A percentile compares a stretch with the other conserved stretches of the same genome.
phyloP scores from a whole-genome alignment of 371 early-diverging fungal species.

The Mucor plumbeus region DNA sequence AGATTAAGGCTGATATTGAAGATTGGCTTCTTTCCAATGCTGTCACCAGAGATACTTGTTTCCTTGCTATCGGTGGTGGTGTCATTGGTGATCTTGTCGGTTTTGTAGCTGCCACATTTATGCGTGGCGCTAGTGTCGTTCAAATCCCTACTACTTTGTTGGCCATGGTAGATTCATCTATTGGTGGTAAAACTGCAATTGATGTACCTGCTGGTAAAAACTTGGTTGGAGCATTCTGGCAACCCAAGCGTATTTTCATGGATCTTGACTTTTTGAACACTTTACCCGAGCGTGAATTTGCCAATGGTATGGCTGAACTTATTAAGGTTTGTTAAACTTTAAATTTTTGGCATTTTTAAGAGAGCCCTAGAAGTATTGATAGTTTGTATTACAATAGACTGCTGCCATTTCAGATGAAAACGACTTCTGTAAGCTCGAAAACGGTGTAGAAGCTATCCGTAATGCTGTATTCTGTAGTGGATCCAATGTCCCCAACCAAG shows the following conservation, averaged over 20 bases:
- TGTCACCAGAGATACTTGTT: conserved; percentile 93
- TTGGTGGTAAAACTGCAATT: conserved; percentile 98
- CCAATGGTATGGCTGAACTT: conserved; percentile 97
- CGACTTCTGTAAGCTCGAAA: conserved; percentile 90
- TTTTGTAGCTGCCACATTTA: conserved; percentile 96
- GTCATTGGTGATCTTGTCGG: conserved; percentile 97
- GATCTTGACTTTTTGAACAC: conserved; percentile 88
- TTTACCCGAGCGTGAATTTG: conserved; percentile 91
- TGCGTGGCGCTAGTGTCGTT: conserved; percentile 94
- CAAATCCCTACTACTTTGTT: conserved; percentile 96
- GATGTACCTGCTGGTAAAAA: conserved; percentile 97
- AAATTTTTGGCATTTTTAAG: background rate
- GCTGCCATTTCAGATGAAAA: conserved; percentile 91
- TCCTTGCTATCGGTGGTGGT: conserved; percentile 96
- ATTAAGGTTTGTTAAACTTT: conserved; percentile 68
- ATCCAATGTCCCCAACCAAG: conserved; percentile 55
- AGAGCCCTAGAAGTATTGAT: background rate
- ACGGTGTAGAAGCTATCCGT: conserved; percentile 78
- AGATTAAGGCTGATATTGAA: conserved; percentile 87
- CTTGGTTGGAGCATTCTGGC: conserved; percentile 96
- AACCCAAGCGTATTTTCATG: conserved; percentile 92
- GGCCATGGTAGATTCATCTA: conserved; percentile 97
- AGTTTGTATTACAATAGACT: conserved; percentile 52
- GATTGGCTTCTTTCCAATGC: conserved; percentile 87
- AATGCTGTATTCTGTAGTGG: conserved; percentile 69